Conservation (phyloP, 1,284 basidiomycete genomes). For the Heterobasidion occidentale region DNA sequence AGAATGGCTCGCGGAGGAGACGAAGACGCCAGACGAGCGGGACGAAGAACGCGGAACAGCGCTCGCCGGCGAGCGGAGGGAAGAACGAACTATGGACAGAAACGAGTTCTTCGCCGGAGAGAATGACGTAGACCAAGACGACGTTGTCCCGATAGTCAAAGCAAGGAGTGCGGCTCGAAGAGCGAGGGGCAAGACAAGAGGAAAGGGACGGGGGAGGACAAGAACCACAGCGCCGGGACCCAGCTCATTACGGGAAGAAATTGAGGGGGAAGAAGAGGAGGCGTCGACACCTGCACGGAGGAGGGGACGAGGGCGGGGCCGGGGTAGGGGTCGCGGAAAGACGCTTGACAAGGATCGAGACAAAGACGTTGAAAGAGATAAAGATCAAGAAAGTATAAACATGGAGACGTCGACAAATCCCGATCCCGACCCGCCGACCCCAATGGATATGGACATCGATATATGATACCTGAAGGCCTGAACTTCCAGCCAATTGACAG, state of each 20-base stretch:
- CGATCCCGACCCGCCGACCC: not conserved
- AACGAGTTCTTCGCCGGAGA: conserved; percentile 75
- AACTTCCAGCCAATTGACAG: no score
- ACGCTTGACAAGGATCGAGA: not conserved
- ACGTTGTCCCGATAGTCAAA: conserved; percentile 5
- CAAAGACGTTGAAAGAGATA: not conserved
- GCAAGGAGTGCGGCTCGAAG: not conserved
- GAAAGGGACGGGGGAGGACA: not conserved
- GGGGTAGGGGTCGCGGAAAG: not conserved
- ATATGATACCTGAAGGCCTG: not conserved
- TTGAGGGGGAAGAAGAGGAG: conserved; percentile 2
- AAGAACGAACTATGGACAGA: conserved; percentile 39
- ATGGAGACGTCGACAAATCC: conserved; percentile 1
- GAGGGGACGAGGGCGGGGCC: not conserved
- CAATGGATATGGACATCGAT: conserved; percentile 13
- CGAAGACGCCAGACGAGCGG: conserved; percentile 61
- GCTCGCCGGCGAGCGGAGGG: conserved; percentile 47
- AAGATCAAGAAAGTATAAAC: not conserved
- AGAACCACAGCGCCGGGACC: not conserved
- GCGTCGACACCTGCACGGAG: not conserved
- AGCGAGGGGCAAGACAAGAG: not conserved
- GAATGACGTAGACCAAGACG: conserved; percentile 48
- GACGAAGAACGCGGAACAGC: conserved; percentile 59
- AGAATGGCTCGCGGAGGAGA: conserved; percentile 74
- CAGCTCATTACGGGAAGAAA: conserved; percentile 6